Base-by-base conservation (phyloP, 2,329 filamentous ascomycete genomes). In the Phoma sp. region DNA sequence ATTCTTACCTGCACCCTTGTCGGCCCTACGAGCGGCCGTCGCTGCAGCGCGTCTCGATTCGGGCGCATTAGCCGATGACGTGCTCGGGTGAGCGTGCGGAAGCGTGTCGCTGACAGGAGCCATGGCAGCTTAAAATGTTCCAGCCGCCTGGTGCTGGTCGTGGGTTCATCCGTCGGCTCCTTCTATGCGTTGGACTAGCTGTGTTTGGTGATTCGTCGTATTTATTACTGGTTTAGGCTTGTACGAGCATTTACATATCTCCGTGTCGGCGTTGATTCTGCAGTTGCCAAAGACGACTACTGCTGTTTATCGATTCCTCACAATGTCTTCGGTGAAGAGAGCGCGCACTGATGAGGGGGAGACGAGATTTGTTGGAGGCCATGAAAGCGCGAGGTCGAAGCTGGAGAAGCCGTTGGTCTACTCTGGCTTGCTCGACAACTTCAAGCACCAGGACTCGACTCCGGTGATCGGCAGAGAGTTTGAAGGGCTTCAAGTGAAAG, bases 391-490 rank as follows among this genome's bases (percentile, higher is more conserved):
- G n/a, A 54, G 64, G 22, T 59, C 67, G 25, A 64, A 62, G 33
- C 52, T 68, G 12, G 19, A 51, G 6, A 60, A 68, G 46, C 65
- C 67, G 9, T 49, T 71, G 38, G 19, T 49, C 4, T 68, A 71
- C 46, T 64, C 64, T 2, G 67, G 68, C n/a, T 60, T 64, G 10
- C 40, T 71, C 36, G 67, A 70, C 22, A 39, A 13, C 12, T 69
- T 65, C 51, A 64, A 61, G 38, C 52, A 65, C 8, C 67, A 67
- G 47, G 81, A 84, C 50, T 71, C 81, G 2, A 84, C 81, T 2
- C 80, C 81, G 7, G 72, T 78, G 17, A 83, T 84, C 57, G 82
- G 82, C 13, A 74, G 74, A 19, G 81, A 84, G 61, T 84, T 77
- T 73, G 43, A 72, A 68, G 55, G 74, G 57, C 63, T 71, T 0